phyloP scores from a whole-genome alignment of 495 filamentous ascomycete genomes.

The Tuber microsphaerosporum region DNA sequence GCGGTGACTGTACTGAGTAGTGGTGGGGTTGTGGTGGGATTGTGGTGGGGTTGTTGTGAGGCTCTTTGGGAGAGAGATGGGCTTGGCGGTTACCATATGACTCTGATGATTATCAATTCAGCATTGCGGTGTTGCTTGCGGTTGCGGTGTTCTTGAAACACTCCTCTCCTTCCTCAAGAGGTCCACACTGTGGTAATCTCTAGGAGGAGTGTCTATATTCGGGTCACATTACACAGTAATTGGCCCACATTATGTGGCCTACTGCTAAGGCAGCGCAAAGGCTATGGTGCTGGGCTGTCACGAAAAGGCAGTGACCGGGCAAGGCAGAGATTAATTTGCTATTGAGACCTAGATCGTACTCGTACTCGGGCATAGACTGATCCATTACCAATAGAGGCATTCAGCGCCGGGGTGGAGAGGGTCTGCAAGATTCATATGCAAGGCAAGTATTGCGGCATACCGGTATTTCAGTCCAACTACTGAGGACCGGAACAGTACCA shows the following conservation, averaged over 20 bases:
- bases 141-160: not conserved
- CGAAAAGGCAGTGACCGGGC: not conserved
- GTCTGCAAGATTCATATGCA: no score
- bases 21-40: conserved; percentile 19
- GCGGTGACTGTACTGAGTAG: not conserved
- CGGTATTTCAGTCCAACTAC: no score
- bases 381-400: no score
- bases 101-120: not conserved
- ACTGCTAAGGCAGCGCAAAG: not conserved
- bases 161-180: not conserved
- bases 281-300: not conserved
- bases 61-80: conserved; percentile 24
- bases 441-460: no score
- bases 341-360: no score
- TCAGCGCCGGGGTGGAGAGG: no score
- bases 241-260: not conserved
- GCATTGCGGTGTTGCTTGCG: not conserved
- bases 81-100: conserved; percentile 4
- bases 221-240: not conserved
- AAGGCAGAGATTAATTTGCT: not conserved
- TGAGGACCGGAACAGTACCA: no score
- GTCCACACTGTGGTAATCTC: not conserved
- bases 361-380: no score
- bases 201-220: not conserved
- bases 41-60: conserved; percentile 25